A percentile compares a stretch with the other conserved stretches of the same genome.
These are phyloP conservation scores for Aureobasidium musti DNA, from an alignment of 2,329 filamentous ascomycete genomes.

Conservation along the genomic window DNA sequence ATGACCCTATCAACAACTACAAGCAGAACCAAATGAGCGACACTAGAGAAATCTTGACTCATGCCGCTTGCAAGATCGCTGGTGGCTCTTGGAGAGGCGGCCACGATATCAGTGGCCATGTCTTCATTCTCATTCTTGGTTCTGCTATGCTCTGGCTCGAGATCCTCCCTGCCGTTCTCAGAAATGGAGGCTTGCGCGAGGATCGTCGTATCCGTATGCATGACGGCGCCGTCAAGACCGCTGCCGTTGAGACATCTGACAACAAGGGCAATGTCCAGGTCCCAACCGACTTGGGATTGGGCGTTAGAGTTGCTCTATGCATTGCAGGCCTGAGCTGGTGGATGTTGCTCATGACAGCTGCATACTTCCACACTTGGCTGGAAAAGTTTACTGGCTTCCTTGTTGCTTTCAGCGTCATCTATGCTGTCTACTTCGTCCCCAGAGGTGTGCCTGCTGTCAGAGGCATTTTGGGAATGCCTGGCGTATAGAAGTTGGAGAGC, in stretches of 20 bases:
- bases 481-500: constrained; percentile 31
- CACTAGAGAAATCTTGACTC: constrained; percentile 61
- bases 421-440: constrained; percentile 52
- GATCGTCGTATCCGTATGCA: constrained; percentile 66
- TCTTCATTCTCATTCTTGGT: constrained; percentile 86
- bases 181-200: constrained; percentile 54
- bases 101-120: constrained; percentile 93
- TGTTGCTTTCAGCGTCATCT: constrained; percentile 51
- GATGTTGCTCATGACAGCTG: constrained; percentile 98
- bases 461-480: constrained; percentile 51
- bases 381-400: constrained; percentile 70
- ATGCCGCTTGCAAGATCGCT: constrained; percentile 75
- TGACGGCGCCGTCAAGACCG: constrained; percentile 62
- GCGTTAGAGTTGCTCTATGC: constrained; percentile 55
- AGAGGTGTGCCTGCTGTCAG: constrained; percentile 48
- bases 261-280: constrained; percentile 49
- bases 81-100: constrained; percentile 90
- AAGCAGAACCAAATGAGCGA: constrained; percentile 53
- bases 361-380: constrained; percentile 98
- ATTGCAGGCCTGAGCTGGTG: constrained; percentile 76
- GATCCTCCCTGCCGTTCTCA: constrained; percentile 63
- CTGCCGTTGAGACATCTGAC: constrained; percentile 46
- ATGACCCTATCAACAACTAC: constrained; percentile 32
- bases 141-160: constrained; percentile 82
- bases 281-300: constrained; percentile 43